These are phyloP conservation scores for Blakeslea trispora DNA, from an alignment of 371 early-diverging fungal species.

Conservation along the genomic window DNA sequence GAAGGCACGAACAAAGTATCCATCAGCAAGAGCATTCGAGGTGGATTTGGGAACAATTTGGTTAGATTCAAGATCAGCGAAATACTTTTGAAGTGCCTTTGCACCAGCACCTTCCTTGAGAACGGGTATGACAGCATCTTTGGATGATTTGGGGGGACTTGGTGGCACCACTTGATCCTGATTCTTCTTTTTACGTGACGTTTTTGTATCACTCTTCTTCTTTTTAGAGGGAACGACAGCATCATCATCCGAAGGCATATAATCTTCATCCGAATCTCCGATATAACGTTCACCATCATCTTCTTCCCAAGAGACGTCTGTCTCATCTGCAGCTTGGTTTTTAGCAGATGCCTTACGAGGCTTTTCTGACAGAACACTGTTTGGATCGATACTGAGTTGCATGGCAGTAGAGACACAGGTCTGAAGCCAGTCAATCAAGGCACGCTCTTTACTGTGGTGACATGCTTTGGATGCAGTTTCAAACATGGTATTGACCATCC, in stretches of 20 bases:
- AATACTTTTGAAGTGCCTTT: conserved; percentile 31
- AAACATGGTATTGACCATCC: conserved; percentile 37
- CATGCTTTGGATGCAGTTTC: conserved; percentile 30
- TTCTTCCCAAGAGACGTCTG: conserved; percentile 19
- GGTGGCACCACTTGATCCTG: conserved; percentile 24
- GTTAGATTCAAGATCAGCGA: conserved; percentile 10
- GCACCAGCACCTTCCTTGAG: conserved; percentile 37
- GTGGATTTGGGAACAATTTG: conserved; percentile 8
- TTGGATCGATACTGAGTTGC: conserved; percentile 23
- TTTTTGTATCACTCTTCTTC: conserved; percentile 1
- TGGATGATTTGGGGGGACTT: conserved; percentile 1
- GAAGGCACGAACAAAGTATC: conserved; percentile 47
- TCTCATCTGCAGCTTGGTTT: background rate
- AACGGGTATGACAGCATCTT: conserved; percentile 17
- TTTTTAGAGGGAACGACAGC: conserved; percentile 11
- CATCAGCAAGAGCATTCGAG: conserved; percentile 22
- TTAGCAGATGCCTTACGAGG: conserved; percentile 2
- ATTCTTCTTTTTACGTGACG: conserved; percentile 17
- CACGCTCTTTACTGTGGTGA: conserved; percentile 31
- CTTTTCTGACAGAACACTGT: conserved; percentile 7
- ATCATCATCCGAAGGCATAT: conserved; percentile 31
- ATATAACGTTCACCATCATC: conserved; percentile 27
- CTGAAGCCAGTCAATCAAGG: conserved; percentile 45
- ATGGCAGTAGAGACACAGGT: conserved; percentile 39
- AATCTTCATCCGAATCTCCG: conserved; percentile 44